Conservation (phyloP, 1,284 basidiomycete species). For the Leccinum griseonigrum region DNA sequence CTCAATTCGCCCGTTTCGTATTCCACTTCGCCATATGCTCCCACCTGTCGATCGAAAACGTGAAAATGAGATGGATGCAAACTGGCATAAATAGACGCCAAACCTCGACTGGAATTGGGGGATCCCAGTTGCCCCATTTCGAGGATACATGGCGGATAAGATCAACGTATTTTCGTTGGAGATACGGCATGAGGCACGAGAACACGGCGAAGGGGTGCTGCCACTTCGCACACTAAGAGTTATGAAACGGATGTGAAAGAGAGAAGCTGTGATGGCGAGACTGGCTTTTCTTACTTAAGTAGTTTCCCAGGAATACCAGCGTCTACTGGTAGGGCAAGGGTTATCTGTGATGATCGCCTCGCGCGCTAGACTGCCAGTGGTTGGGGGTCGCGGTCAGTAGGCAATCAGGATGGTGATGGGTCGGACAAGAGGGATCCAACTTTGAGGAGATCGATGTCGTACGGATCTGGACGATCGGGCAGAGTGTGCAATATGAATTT, state of each 20-base stretch:
- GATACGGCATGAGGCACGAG: slow-evolving; percentile 1
- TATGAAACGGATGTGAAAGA: neutral
- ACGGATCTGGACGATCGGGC: too few species aligned
- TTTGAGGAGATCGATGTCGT: neutral
- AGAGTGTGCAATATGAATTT: too few species aligned
- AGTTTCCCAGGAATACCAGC: neutral
- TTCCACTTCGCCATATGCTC: slow-evolving; percentile 23
- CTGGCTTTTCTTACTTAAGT: neutral
- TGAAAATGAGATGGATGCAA: neutral
- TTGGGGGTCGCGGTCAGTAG: neutral
- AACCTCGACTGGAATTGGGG: slow-evolving; percentile 26
- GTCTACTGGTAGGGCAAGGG: slow-evolving; percentile 4
- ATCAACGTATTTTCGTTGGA: slow-evolving; percentile 29
- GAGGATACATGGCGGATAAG: slow-evolving; percentile 22
- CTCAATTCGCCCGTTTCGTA: slow-evolving; percentile 20
- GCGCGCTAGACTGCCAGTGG: too few species aligned
- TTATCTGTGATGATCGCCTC: slow-evolving; percentile 2
- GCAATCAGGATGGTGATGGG: neutral
- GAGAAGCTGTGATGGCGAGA: neutral
- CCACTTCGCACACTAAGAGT: slow-evolving; percentile 1
- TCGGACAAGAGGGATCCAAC: neutral
- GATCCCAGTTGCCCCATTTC: slow-evolving; percentile 34
- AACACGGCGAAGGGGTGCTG: neutral
- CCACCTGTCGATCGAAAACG: slow-evolving; percentile 19
- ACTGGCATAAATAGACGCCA: neutral